Percentiles rank a stretch among this genome's conserved stretches.
Conservation (phyloP, 208 protist genomes). For the Leishmania turanica region DNA sequence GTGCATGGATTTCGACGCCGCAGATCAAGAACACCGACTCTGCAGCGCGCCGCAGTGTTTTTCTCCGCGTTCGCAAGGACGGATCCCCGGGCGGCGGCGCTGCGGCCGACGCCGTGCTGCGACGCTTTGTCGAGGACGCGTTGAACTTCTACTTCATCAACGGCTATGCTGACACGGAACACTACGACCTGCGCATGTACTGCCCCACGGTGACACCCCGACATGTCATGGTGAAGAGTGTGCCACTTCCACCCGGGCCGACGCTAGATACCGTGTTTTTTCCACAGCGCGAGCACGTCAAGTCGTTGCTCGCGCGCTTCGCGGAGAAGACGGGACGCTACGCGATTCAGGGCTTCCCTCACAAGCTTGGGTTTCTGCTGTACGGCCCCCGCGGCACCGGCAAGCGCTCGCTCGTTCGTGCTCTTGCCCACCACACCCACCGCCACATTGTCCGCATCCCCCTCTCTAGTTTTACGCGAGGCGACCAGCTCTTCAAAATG, state of each 20-base stretch:
- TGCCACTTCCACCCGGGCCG: constrained; percentile 15
- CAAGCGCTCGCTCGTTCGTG: constrained; percentile 34
- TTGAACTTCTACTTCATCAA: constrained; percentile 26
- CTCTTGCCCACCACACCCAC: constrained; percentile 27
- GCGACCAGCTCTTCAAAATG: constrained; percentile 19
- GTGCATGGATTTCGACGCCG: constrained; percentile 23
- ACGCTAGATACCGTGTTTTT: constrained; percentile 35
- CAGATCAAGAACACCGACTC: neutral
- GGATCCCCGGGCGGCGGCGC: neutral
- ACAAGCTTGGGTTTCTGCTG: constrained; percentile 30
- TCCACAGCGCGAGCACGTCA: constrained; percentile 4
- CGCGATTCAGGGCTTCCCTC: constrained; percentile 28
- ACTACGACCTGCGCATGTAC: constrained; percentile 17
- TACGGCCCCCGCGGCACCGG: constrained; percentile 32
- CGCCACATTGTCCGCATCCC: constrained; percentile 32
- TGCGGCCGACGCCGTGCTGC: constrained; percentile 17
- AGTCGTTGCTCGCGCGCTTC: constrained; percentile 23
- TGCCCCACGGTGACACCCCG: neutral
- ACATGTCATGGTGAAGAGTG: neutral
- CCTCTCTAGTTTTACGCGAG: constrained; percentile 10
- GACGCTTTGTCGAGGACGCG: constrained; percentile 29
- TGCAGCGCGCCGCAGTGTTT: constrained; percentile 17
- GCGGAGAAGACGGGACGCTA: constrained; percentile 18
- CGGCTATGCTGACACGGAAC: constrained; percentile 15
- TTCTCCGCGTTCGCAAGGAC: constrained; percentile 20